phyloP scores from a whole-genome alignment of 2,329 filamentous ascomycete genomes.

The Talaromyces piceae region DNA sequence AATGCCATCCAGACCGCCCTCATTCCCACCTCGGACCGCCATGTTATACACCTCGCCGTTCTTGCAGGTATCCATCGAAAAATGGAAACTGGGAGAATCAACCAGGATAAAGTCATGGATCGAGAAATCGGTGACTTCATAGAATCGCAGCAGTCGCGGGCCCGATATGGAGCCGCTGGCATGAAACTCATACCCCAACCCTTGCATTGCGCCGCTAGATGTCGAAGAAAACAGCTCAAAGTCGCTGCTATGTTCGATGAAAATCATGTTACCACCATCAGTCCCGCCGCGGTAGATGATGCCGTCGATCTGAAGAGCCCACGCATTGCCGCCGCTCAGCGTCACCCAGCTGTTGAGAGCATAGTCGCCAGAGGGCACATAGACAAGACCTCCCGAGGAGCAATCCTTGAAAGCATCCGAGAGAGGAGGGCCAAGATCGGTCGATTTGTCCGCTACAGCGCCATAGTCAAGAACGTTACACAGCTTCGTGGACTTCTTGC shows the following conservation, averaged over 20 bases:
- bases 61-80: conserved; percentile 43
- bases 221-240: conserved; percentile 50
- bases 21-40: conserved; percentile 46
- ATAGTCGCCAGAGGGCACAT: conserved; percentile 45
- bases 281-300: conserved; percentile 47
- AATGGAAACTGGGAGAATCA: conserved; percentile 46
- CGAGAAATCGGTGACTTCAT: conserved; percentile 40
- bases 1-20: conserved; percentile 50
- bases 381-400: conserved; percentile 44
- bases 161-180: conserved; percentile 33
- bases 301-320: conserved; percentile 48
- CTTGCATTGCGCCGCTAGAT: conserved; percentile 47
- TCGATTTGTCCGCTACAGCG: conserved; percentile 44
- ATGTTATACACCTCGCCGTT: conserved; percentile 51
- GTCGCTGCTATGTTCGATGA: conserved; percentile 43
- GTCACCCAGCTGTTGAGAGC: conserved; percentile 45
- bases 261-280: conserved; percentile 47
- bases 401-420: conserved; percentile 44
- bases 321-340: conserved; percentile 40
- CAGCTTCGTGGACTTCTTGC: conserved; percentile 42
- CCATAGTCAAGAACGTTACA: conserved; percentile 50
- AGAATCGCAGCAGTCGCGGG: conserved; percentile 41
- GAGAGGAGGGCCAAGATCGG: conserved; percentile 45
- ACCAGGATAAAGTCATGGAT: conserved; percentile 45
- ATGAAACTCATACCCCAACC: conserved; percentile 45